Evolutionary conservation across 1,139 yeast species (phyloP).

Genomic region (Hemisphaericaspora xylanilytica): DNA sequence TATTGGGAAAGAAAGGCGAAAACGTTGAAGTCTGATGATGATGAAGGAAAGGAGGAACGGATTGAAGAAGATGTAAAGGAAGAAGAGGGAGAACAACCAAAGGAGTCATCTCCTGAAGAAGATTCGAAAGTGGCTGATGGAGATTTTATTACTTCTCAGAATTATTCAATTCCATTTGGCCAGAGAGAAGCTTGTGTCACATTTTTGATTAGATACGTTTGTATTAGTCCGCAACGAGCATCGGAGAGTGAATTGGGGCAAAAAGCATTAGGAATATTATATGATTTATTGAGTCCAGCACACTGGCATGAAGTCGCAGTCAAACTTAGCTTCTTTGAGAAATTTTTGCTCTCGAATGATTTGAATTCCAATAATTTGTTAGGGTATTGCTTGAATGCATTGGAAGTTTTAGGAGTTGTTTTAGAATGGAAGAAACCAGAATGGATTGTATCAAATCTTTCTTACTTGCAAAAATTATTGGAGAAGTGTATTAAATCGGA

Average conservation of each 20-base stretch:
- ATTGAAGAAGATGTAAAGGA: slow-evolving; percentile 8
- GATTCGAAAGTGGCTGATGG: slow-evolving; percentile 13
- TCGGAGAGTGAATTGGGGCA: slow-evolving; percentile 82
- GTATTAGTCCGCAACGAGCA: slow-evolving; percentile 83
- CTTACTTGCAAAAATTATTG: slow-evolving; percentile 65
- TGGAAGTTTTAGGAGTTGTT: slow-evolving; percentile 86
- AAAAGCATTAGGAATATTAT: slow-evolving; percentile 72
- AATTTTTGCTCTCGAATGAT: slow-evolving; percentile 78
- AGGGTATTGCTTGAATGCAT: slow-evolving; percentile 82
- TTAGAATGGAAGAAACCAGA: slow-evolving; percentile 70
- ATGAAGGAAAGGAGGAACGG: slow-evolving; percentile 11
- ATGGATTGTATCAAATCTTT: slow-evolving; percentile 74
- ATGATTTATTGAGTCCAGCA: slow-evolving; percentile 66
- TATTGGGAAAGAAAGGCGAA: slow-evolving; percentile 74
- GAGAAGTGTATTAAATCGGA: slow-evolving; percentile 84
- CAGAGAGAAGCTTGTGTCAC: slow-evolving; percentile 93
- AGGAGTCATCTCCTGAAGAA: slow-evolving; percentile 10
- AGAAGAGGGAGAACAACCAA: slow-evolving; percentile 19
- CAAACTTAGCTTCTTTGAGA: slow-evolving; percentile 80
- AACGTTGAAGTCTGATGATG: slow-evolving; percentile 18
- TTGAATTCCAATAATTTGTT: slow-evolving; percentile 58
- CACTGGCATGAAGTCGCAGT: slow-evolving; percentile 89
- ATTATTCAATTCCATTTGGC: slow-evolving; percentile 66
- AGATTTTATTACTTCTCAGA: slow-evolving; percentile 42
- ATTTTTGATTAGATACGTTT: slow-evolving; percentile 81